A percentile compares a stretch with the other conserved stretches of the same genome.
phyloP scores from a whole-genome alignment of 2,329 filamentous ascomycete species.

The Penicillium sp. region DNA sequence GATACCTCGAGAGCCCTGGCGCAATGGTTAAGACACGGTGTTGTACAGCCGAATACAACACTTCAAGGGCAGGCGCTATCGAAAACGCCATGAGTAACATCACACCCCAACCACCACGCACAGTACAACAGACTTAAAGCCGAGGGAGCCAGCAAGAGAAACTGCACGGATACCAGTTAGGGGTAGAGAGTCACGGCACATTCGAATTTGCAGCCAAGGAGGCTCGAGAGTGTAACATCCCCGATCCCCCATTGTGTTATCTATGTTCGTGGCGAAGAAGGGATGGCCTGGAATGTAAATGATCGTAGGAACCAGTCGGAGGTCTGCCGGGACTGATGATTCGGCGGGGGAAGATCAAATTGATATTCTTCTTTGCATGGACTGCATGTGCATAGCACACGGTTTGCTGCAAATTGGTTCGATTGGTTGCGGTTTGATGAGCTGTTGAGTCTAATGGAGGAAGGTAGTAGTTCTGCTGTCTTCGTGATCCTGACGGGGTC shows the following conservation, averaged over 20 bases:
- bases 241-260: neutral
- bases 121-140: neutral
- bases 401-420: neutral
- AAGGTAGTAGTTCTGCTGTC: neutral
- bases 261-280: neutral
- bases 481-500: constrained; percentile 2
- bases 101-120: neutral
- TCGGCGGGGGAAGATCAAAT: neutral
- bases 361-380: neutral
- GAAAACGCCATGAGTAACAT: neutral
- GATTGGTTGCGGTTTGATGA: neutral
- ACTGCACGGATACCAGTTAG: neutral
- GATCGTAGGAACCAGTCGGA: neutral
- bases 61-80: neutral
- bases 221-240: neutral
- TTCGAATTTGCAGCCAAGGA: neutral
- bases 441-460: neutral
- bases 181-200: neutral
- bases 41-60: neutral
- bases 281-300: neutral
- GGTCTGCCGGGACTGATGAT: neutral
- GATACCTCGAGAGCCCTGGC: neutral
- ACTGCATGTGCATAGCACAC: neutral
- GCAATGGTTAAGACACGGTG: too few relatives aligned
- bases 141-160: neutral